Evolutionary conservation across 345 rosid genomes (phyloP).

Genomic region (Noccaea caerulescens): DNA sequence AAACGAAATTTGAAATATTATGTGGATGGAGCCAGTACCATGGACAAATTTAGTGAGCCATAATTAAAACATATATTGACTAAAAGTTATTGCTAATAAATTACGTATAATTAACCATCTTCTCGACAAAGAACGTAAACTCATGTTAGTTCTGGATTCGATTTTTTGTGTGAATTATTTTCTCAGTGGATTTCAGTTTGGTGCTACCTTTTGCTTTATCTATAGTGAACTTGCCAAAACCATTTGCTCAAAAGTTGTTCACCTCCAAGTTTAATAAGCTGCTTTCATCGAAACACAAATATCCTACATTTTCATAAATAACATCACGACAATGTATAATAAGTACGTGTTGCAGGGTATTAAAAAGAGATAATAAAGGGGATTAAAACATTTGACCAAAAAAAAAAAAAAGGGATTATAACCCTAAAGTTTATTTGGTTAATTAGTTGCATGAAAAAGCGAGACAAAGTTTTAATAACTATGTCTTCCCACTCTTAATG

Average conservation of each 20-base stretch:
- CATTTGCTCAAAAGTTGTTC: background rate
- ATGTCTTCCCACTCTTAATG: background rate
- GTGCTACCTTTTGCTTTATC: background rate
- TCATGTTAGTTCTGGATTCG: background rate
- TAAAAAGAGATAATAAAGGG: constrained; percentile 9
- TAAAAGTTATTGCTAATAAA: too few species aligned
- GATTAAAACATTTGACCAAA: too few species aligned
- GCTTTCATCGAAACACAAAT: background rate
- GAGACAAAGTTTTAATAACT: constrained; percentile 10
- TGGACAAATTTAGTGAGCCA: background rate
- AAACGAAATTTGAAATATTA: background rate
- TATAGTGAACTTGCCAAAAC: background rate
- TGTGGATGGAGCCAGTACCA: background rate
- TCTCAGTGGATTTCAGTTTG: background rate
- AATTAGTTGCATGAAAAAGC: constrained; percentile 40
- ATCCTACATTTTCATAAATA: background rate
- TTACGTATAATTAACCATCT: background rate
- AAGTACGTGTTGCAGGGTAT: constrained; percentile 8
- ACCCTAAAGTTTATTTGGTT: constrained; percentile 31
- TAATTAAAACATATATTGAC: background rate
- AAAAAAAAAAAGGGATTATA: too few species aligned
- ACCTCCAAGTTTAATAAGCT: background rate
- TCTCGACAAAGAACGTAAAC: background rate
- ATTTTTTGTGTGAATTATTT: background rate
- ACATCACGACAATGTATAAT: background rate